phyloP scores from a whole-genome alignment of 805 yeast genomes.

The Wickerhamiella kurtzmanii region DNA sequence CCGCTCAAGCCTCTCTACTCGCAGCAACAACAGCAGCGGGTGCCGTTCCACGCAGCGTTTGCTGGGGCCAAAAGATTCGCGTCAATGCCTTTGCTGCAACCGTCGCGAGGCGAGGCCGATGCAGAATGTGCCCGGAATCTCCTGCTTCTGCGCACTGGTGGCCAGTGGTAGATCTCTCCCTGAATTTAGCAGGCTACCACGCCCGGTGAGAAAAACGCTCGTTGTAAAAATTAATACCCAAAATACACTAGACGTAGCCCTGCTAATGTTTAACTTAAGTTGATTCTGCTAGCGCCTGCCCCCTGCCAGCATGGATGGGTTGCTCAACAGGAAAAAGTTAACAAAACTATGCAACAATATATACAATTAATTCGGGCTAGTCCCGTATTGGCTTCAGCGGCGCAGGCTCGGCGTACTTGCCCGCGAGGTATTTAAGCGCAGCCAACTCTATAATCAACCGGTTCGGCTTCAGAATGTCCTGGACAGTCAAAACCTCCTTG shows the following conservation, averaged over 20 bases:
- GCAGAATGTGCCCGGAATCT: conserved; percentile 27
- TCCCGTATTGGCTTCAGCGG: conserved; percentile 7
- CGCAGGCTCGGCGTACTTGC: conserved; percentile 8
- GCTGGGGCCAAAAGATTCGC: conserved; percentile 6
- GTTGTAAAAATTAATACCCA: neutral
- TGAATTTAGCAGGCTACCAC: no score
- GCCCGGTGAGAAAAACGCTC: no score
- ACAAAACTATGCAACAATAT: no score
- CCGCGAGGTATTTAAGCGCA: conserved; percentile 51
- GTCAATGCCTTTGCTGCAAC: conserved; percentile 14
- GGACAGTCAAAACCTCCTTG: conserved; percentile 68
- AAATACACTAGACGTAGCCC: neutral
- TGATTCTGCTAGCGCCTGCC: no score
- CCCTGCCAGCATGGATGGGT: no score
- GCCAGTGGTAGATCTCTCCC: conserved; percentile 6
- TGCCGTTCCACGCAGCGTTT: no score
- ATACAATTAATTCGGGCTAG: neutral
- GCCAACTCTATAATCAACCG: conserved; percentile 57
- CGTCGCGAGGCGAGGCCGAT: conserved; percentile 18
- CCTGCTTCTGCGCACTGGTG: conserved; percentile 24
- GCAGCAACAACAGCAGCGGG: conserved; percentile 1
- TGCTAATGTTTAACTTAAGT: no score
- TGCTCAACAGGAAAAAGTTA: neutral
- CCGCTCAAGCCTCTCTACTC: conserved; percentile 15
- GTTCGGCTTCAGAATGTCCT: conserved; percentile 70